A percentile compares a stretch with the other conserved stretches of the same genome.
These are phyloP conservation scores for Aspergillus intermedius DNA, from an alignment of 2,329 filamentous ascomycete genomes.

Conservation along the genomic window DNA sequence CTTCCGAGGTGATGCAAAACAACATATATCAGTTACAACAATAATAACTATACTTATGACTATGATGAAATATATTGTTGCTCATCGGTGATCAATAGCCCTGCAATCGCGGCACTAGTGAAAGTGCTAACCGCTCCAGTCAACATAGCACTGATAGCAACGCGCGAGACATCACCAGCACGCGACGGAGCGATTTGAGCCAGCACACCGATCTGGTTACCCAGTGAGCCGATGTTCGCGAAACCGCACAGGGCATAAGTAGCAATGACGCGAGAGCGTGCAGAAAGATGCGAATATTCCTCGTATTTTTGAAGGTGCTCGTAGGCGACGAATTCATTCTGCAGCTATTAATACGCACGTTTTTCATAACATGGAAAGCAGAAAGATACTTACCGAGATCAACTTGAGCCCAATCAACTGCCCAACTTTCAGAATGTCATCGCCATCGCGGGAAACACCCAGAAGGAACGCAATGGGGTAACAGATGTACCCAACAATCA, in stretches of 20 bases:
- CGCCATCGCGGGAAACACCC: conserved; percentile 60
- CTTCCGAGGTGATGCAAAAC: no score
- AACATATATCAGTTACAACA: no score
- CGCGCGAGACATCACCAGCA: conserved; percentile 65
- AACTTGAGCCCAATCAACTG: conserved; percentile 80
- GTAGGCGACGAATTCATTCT: conserved; percentile 77
- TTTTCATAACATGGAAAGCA: background rate
- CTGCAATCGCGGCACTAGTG: conserved; percentile 70
- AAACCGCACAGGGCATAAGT: conserved; percentile 79
- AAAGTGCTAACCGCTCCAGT: conserved; percentile 74
- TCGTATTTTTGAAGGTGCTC: conserved; percentile 46
- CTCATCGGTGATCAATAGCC: conserved; percentile 61
- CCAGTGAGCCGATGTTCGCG: conserved; percentile 80
- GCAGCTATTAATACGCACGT: conserved; percentile 1
- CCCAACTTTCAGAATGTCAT: conserved; percentile 64
- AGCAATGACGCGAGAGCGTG: conserved; percentile 70
- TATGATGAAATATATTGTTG: conserved; percentile 15
- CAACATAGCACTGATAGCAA: conserved; percentile 70
- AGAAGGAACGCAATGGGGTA: conserved; percentile 77
- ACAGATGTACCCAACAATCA: conserved; percentile 70
- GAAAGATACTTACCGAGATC: conserved; percentile 52
- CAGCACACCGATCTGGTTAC: conserved; percentile 84
- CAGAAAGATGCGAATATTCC: conserved; percentile 54
- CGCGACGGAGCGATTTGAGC: conserved; percentile 71
- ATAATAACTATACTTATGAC: no score